Evolutionary conservation across 116 monocot genomes (phyloP).

Genomic region (Dioscorea cayenensis): DNA sequence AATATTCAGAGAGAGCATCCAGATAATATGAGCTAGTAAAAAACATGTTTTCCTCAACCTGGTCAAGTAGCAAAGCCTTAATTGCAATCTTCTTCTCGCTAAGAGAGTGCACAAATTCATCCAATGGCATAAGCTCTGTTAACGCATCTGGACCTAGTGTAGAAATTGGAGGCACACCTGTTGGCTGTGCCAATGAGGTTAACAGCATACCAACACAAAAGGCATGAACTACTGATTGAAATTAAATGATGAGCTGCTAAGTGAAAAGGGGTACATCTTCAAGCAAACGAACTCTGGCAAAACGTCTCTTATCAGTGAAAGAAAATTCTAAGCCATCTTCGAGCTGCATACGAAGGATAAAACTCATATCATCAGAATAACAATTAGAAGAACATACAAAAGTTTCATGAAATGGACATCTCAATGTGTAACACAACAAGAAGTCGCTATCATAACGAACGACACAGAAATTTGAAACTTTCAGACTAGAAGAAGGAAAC

Average conservation of each 20-base stretch:
- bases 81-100: constrained; percentile 67
- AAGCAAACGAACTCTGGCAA: constrained; percentile 93
- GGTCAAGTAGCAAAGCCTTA: constrained; percentile 73
- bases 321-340: constrained; percentile 93
- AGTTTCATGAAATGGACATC: background rate
- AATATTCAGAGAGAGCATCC: background rate
- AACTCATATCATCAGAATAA: background rate
- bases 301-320: constrained; percentile 97
- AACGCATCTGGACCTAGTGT: constrained; percentile 94
- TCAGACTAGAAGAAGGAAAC: too few species aligned
- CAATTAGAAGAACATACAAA: background rate
- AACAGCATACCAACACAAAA: background rate
- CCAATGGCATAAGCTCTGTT: constrained; percentile 55
- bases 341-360: constrained; percentile 32
- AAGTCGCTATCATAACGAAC: too few species aligned
- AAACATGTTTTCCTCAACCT: constrained; percentile 26
- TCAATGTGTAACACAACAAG: too few species aligned
- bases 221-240: background rate
- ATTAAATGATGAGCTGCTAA: background rate
- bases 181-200: constrained; percentile 44
- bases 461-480: too few species aligned
- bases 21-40: background rate
- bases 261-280: constrained; percentile 47
- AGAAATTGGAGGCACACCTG: constrained; percentile 80
- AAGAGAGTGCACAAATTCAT: constrained; percentile 57